Conservation (phyloP, 345 rosid species). For the Euphorbia pulcherrima region DNA sequence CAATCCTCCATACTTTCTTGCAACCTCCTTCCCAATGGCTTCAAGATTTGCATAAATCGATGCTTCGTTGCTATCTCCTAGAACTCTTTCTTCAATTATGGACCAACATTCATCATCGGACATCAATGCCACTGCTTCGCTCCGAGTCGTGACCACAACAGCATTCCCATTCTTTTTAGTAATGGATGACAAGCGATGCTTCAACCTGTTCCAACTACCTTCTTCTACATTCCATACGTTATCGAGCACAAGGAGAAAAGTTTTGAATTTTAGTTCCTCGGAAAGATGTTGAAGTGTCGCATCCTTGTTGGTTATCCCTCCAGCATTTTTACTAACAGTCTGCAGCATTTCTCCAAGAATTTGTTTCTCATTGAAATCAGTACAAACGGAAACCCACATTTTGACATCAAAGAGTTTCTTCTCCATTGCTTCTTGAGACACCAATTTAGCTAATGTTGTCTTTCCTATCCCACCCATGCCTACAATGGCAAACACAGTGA, state of each 20-base stretch:
- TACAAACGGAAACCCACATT: conserved; percentile 17
- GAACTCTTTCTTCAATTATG: conserved; percentile 8
- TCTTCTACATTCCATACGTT: conserved; percentile 19
- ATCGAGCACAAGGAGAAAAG: conserved; percentile 18
- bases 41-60: background rate
- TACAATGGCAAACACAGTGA: conserved; percentile 12
- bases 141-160: conserved; percentile 20
- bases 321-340: background rate
- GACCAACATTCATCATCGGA: conserved; percentile 17
- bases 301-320: background rate
- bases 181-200: background rate
- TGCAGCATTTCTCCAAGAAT: conserved; percentile 21
- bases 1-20: conserved; percentile 17
- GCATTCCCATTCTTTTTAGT: background rate
- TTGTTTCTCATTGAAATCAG: background rate
- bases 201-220: conserved; percentile 14
- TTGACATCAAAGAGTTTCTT: background rate
- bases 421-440: background rate
- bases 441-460: conserved; percentile 15
- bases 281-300: background rate
- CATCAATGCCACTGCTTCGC: conserved; percentile 6
- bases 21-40: conserved; percentile 19
- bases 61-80: background rate
- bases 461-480: conserved; percentile 34
- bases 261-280: background rate